Conservation (phyloP, 1,284 basidiomycete species). For the Porogramme epimiltina region DNA sequence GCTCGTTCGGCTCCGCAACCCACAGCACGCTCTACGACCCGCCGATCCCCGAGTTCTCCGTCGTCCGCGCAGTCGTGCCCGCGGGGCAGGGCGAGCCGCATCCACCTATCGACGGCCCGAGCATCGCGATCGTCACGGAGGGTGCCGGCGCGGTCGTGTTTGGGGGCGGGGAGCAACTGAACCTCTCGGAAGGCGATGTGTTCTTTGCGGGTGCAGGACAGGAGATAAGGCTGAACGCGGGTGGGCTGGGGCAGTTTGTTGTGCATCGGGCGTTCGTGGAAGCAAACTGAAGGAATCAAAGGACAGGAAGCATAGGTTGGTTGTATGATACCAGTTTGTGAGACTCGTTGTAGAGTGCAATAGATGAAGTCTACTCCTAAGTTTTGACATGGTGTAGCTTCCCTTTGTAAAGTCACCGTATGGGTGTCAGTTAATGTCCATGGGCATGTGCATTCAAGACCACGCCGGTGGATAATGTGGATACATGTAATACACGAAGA, state of each 20-base stretch:
- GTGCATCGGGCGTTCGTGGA: constrained; percentile 33
- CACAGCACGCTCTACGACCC: constrained; percentile 82
- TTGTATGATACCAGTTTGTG: no score
- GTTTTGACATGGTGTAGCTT: no score
- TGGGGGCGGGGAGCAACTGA: constrained; percentile 41
- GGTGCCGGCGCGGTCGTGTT: constrained; percentile 64
- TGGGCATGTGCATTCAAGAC: no score
- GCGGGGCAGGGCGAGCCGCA: constrained; percentile 55
- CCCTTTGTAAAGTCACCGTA: no score
- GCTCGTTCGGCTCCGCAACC: constrained; percentile 42
- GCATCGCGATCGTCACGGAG: constrained; percentile 77
- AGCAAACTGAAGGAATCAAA: constrained; percentile 10
- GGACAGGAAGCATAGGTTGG: no score
- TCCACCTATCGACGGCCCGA: constrained; percentile 76
- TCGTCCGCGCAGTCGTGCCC: constrained; percentile 65
- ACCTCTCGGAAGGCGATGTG: constrained; percentile 72
- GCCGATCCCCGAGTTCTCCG: constrained; percentile 93
- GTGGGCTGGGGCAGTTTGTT: constrained; percentile 41
- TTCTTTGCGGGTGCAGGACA: constrained; percentile 83
- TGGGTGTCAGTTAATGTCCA: no score
- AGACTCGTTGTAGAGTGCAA: no score
- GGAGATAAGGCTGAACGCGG: constrained; percentile 49
- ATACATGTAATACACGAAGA: no score
- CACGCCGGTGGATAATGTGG: no score
- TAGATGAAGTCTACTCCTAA: no score